Evolutionary conservation across 768 basidiomycete genomes (phyloP).

Genomic region (Tricholoma sp.): DNA sequence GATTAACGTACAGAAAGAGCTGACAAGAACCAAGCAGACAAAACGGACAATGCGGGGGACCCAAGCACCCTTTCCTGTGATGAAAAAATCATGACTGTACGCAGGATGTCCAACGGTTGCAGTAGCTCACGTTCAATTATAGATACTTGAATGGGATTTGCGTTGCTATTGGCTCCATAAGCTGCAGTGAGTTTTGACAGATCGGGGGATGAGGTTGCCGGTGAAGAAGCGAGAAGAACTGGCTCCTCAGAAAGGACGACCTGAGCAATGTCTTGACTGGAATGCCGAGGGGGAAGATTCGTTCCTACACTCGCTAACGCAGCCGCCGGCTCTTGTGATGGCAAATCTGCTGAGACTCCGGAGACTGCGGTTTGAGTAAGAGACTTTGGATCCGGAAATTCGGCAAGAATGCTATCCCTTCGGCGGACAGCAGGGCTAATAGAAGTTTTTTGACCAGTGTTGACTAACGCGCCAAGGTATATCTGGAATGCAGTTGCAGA

Average conservation of each 20-base stretch:
- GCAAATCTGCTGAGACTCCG: constrained; percentile 8
- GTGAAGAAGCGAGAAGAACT: constrained; percentile 13
- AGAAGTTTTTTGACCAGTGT: constrained; percentile 49
- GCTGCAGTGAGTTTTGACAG: constrained; percentile 39
- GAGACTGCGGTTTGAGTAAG: constrained; percentile 9
- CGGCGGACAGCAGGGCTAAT: constrained; percentile 63
- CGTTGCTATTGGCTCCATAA: constrained; percentile 35
- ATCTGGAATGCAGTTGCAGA: constrained; percentile 70
- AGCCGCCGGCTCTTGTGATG: background rate
- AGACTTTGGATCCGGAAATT: constrained; percentile 14
- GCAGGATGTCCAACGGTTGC: background rate
- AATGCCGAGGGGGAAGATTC: constrained; percentile 11
- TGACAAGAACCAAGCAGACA: constrained; percentile 47
- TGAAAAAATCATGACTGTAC: constrained; percentile 4
- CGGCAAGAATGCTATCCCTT: constrained; percentile 57
- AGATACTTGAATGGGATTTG: constrained; percentile 73
- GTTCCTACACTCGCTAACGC: constrained; percentile 7
- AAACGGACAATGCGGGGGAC: constrained; percentile 60
- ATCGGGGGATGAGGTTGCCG: constrained; percentile 24
- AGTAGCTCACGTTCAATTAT: constrained; percentile 69
- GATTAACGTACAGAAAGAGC: constrained; percentile 58
- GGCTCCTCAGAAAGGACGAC: constrained; percentile 36
- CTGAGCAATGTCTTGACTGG: constrained; percentile 43
- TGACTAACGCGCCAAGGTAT: constrained; percentile 68
- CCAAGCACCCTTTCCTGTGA: constrained; percentile 64